Evolutionary conservation across 169 alveolate species (phyloP).

Genomic region (Eimeria sp.): DNA sequence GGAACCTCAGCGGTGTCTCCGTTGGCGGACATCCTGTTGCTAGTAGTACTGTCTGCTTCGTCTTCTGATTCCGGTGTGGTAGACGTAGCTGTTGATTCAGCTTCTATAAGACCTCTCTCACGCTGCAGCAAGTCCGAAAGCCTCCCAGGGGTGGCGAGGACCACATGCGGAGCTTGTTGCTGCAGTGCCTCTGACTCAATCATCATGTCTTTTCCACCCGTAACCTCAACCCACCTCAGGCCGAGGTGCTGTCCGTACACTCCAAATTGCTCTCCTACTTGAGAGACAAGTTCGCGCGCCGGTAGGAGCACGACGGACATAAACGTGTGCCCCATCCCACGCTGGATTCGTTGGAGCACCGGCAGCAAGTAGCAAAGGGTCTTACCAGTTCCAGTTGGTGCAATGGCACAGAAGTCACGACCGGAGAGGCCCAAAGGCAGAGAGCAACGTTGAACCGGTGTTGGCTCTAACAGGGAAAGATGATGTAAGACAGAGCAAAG

Average conservation of each 20-base stretch:
- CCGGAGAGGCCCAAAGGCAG: slow-evolving; percentile 96
- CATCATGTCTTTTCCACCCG: slow-evolving; percentile 81
- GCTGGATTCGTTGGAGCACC: slow-evolving; percentile 94
- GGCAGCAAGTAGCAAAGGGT: slow-evolving; percentile 97
- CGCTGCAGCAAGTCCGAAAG: slow-evolving; percentile 89
- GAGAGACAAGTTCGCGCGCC: slow-evolving; percentile 98
- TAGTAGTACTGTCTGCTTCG: not conserved
- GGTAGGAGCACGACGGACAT: slow-evolving; percentile 97
- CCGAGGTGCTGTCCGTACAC: slow-evolving; percentile 83
- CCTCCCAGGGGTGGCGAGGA: slow-evolving; percentile 99
- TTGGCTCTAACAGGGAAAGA: slow-evolving; percentile 73
- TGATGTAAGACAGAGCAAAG: slow-evolving; percentile 61
- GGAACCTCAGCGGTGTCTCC: slow-evolving; percentile 9
- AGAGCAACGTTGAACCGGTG: slow-evolving; percentile 95
- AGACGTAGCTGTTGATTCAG: slow-evolving; percentile 5
- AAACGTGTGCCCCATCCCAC: slow-evolving; percentile 86
- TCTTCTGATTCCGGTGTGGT: not conserved
- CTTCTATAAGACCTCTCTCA: slow-evolving; percentile 71
- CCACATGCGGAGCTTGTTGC: slow-evolving; percentile 96
- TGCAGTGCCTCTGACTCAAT: slow-evolving; percentile 67
- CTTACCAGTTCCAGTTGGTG: slow-evolving; percentile 99
- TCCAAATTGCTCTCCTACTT: slow-evolving; percentile 94
- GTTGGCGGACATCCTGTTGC: slow-evolving; percentile 34
- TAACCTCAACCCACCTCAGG: slow-evolving; percentile 62
- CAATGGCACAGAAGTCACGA: slow-evolving; percentile 98